A percentile compares a stretch with the other conserved stretches of the same genome.
These are phyloP conservation scores for Artemisia annua DNA, from an alignment of 129 eudicot species.

Conservation along the genomic window DNA sequence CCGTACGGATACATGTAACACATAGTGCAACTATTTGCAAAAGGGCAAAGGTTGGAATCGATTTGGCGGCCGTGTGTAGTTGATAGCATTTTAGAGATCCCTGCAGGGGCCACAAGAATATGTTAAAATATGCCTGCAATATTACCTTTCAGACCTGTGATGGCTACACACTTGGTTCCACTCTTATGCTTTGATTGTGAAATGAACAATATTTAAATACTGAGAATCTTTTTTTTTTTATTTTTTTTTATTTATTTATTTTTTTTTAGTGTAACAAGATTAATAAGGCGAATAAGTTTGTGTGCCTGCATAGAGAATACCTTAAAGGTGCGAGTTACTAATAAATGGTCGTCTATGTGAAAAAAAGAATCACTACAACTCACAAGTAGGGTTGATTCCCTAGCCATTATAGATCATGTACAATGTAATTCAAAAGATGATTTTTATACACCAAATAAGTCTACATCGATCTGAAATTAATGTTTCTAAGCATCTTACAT, in stretches of 20 bases:
- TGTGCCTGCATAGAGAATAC: too few species aligned
- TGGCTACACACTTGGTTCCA: neutral
- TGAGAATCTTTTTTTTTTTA: too few species aligned
- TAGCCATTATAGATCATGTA: neutral
- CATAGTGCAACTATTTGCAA: neutral
- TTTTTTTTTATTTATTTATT: too few species aligned
- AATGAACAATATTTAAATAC: neutral
- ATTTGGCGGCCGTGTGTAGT: neutral
- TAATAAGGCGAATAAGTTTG: too few species aligned
- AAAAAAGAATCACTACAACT: neutral
- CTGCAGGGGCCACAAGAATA: too few species aligned
- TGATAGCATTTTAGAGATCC: neutral
- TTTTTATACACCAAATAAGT: neutral
- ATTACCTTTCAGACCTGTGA: neutral
- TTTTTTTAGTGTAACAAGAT: too few species aligned
- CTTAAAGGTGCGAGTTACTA: too few species aligned
- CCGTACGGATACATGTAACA: neutral
- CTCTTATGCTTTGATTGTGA: neutral
- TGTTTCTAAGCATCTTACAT: neutral
- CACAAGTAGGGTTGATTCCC: neutral
- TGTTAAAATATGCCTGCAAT: too few species aligned
- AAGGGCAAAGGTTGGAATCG: slow-evolving; percentile 1
- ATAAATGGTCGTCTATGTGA: neutral
- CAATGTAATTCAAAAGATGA: neutral
- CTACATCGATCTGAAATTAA: neutral